Base-by-base conservation (phyloP, 2,329 filamentous ascomycete genomes). In the Beauveria sp. region DNA sequence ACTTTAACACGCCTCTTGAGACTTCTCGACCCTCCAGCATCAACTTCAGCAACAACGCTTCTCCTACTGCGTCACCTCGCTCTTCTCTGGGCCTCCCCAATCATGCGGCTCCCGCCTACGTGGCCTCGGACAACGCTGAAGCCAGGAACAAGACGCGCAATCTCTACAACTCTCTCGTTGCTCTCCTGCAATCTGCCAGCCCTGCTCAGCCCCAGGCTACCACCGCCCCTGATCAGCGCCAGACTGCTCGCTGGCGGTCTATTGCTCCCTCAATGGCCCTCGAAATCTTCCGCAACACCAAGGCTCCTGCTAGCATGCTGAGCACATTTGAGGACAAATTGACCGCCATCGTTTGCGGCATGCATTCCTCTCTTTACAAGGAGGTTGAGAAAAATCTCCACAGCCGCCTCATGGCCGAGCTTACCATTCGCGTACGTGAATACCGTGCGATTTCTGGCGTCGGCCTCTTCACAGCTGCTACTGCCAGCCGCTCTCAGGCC, bases 231-330 rank as follows among this genome's bases (percentile, higher is more conserved):
- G 72, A 73, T 14, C 70, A 73, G 14, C 74, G 73, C 22, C 75
- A 79, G 24, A 68, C 73, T 9, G 73, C 77, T 48, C 77, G 80
- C 58, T 85, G 83, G 83, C 75, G 78, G 63, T 73, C 74, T 4
- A 77, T 85, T 63, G 78, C 78, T 3, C 77, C 81, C 3, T 76
- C 80, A 2, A 75, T 85, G 67, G 82, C 82, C 1, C 72, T 85
- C 12, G 80, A 85, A 70, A 83, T 85, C 26, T 81, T 84, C 71
- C 80, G 83, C n/a, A 80, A 75, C 66, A 80, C 79, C 55, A 77
- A 81, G 54, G 79, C 79, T 0, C 80, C 81, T 1, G 71, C 73
- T 37, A 75, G 79, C 24, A 76, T 78, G 64, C 74, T 84, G 12
- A 67, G 75, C 1, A 71, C 72, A 1, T 78, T 84, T 40, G 82